Evolutionary conservation across 305 asterid genomes (phyloP).

Genomic region (Ilex paraguariensis): DNA sequence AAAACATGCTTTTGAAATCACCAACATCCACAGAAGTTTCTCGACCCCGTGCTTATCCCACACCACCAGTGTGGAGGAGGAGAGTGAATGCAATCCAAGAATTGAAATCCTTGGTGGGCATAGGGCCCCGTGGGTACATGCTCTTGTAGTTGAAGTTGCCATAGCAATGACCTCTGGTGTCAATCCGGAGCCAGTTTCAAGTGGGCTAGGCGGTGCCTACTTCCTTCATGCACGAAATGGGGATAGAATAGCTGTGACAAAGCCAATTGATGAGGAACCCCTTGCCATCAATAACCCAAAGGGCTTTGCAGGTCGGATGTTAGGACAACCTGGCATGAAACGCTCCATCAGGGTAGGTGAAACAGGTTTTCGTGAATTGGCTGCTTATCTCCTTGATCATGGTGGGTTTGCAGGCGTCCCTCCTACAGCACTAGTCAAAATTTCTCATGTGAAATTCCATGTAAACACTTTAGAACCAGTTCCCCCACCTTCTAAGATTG

Average conservation of each 20-base stretch:
- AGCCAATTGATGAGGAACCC: slow-evolving; percentile 90
- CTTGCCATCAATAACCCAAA: slow-evolving; percentile 79
- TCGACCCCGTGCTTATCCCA: slow-evolving; percentile 80
- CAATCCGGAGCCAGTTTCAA: slow-evolving; percentile 62
- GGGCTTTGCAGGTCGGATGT: slow-evolving; percentile 70
- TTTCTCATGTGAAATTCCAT: slow-evolving; percentile 54
- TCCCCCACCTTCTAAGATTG: slow-evolving; percentile 42
- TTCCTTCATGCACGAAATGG: slow-evolving; percentile 51
- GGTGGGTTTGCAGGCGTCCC: slow-evolving; percentile 75
- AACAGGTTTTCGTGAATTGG: slow-evolving; percentile 73
- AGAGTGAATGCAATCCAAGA: slow-evolving; percentile 31
- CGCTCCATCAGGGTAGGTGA: slow-evolving; percentile 76
- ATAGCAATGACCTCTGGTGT: slow-evolving; percentile 74
- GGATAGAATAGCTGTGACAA: slow-evolving; percentile 61
- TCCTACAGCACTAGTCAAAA: slow-evolving; percentile 68
- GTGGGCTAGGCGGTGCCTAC: slow-evolving; percentile 89
- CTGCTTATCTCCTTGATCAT: slow-evolving; percentile 84
- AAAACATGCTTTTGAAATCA: slow-evolving; percentile 34
- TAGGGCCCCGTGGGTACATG: slow-evolving; percentile 51
- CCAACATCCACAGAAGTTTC: slow-evolving; percentile 60
- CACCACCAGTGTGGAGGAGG: slow-evolving; percentile 34
- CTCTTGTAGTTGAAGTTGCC: slow-evolving; percentile 70
- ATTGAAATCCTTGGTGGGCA: slow-evolving; percentile 68
- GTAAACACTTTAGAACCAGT: slow-evolving; percentile 31
- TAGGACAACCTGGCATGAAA: slow-evolving; percentile 85